Conservation (phyloP, 2,329 filamentous ascomycete species). For the Claviceps sp. region DNA sequence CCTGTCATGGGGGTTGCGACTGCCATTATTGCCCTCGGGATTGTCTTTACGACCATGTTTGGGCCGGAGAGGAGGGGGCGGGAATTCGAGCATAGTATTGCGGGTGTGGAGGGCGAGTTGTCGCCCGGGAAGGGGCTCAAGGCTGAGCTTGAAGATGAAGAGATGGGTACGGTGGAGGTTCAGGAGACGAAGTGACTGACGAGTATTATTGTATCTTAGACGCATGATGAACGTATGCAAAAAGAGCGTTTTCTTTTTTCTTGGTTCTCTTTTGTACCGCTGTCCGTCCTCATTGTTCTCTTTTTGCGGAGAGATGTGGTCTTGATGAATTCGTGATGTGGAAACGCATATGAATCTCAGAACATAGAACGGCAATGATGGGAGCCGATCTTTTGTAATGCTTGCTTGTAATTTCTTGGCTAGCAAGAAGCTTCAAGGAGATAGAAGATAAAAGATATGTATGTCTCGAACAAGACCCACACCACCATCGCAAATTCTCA, state of each 20-base stretch:
- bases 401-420: too few species aligned
- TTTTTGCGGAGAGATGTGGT: too few species aligned
- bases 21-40: slow-evolving; percentile 60
- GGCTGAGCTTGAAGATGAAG: slow-evolving; percentile 17
- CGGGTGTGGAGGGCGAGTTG: slow-evolving; percentile 18
- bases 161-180: slow-evolving; percentile 14
- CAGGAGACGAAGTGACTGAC: slow-evolving; percentile 2
- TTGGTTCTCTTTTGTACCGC: background rate
- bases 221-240: background rate
- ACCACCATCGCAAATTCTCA: too few species aligned
- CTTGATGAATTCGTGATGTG: too few species aligned
- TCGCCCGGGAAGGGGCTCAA: slow-evolving; percentile 16
- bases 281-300: background rate
- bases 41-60: slow-evolving; percentile 51
- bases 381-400: too few species aligned
- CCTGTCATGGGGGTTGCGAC: slow-evolving; percentile 65
- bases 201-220: too few species aligned
- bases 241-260: background rate
- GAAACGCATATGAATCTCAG: too few species aligned
- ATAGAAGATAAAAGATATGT: too few species aligned
- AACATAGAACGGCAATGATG: too few species aligned
- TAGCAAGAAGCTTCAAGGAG: too few species aligned
- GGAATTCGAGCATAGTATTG: slow-evolving; percentile 48
- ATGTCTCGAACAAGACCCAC: too few species aligned
- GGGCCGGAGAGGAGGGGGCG: slow-evolving; percentile 64